Evolutionary conservation across 2,329 filamentous ascomycete species (phyloP).

Genomic region (Colletotrichum graminicola): DNA sequence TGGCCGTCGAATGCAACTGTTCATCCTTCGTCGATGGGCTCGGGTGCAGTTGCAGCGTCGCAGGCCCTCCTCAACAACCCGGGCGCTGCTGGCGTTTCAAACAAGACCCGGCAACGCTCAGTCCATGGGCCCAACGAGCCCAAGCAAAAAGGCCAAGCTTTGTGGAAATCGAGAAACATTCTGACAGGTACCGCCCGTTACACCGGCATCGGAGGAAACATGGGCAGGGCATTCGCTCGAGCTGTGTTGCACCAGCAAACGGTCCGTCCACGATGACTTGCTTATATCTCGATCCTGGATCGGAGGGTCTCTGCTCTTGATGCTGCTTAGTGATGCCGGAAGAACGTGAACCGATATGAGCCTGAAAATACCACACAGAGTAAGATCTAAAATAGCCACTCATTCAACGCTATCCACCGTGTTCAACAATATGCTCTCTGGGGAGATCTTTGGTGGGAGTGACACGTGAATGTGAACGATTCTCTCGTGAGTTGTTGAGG

Average conservation of each 20-base stretch:
- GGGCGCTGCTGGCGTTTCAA: constrained; percentile 26
- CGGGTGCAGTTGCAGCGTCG: not conserved
- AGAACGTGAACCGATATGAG: not conserved
- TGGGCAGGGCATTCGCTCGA: not conserved
- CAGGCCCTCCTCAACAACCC: constrained; percentile 9
- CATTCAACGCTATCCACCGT: not conserved
- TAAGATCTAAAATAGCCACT: too few relatives aligned
- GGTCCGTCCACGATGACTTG: not conserved
- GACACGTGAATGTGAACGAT: not conserved
- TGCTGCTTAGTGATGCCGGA: too few relatives aligned
- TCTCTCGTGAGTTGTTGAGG: not conserved
- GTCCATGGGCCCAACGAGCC: constrained; percentile 10
- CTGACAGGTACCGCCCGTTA: constrained; percentile 19
- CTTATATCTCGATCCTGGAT: not conserved
- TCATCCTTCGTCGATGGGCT: constrained; percentile 12
- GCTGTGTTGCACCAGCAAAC: not conserved
- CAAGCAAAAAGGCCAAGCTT: constrained; percentile 23
- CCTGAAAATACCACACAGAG: too few relatives aligned
- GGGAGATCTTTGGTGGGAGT: not conserved
- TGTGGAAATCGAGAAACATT: constrained; percentile 14
- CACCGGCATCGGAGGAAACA: constrained; percentile 4
- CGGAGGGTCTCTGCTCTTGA: not conserved
- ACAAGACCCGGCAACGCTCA: constrained; percentile 7
- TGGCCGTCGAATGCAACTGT: not conserved
- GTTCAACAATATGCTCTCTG: not conserved